Base-by-base conservation (phyloP, 306 rosid genomes). In the Boehmeria nivea region DNA sequence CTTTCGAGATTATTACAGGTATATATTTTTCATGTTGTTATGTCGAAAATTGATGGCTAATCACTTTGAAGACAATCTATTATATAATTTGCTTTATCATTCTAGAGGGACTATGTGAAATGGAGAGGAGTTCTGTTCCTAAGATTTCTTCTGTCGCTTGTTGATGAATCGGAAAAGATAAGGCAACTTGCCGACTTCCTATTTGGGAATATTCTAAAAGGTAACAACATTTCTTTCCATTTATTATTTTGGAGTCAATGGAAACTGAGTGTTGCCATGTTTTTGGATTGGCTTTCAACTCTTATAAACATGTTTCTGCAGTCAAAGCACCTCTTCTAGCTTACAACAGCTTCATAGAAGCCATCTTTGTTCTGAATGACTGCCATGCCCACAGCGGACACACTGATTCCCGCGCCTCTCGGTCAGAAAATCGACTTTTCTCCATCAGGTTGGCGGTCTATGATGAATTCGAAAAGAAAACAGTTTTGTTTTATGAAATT, bases 111-210 rank as follows among this genome's bases (percentile, higher is more conserved):
- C 77, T 90, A 87, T 13, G 98, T 87, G 76, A 90, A 90, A 78
- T 90, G 98, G 98, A 84, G 85, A 78, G 98, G 95, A 65, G 95
- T 90, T 67, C 75, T 90, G 46, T 90, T 90, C 78, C 83, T 87
- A 55, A 82, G 98, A 61, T 90, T 90, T 80, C 98, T 90, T 64
- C 67, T 90, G 65, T 84, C 98, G 9, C 95, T 90, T 15, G 98
- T 90, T 62, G 98, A 90, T 28, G 91, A 87, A 69, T 90, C 98
- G 51, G 98, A 84, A 64, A 90, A 82, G 82, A 84, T 87, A 62
- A 77, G 78, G 54, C 88, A 74, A 57, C 72, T 90, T 9, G 81
- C 98, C 0, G 86, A 74, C 56, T 90, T 72, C 71, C 88, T 90
- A 52, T 90, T 90, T 46, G 89, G 88, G 62, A 87, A 79, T 63